Percentiles rank a stretch among this genome's conserved stretches.
Conservation (phyloP, 2,329 filamentous ascomycete species). For the Fusarium hostae region DNA sequence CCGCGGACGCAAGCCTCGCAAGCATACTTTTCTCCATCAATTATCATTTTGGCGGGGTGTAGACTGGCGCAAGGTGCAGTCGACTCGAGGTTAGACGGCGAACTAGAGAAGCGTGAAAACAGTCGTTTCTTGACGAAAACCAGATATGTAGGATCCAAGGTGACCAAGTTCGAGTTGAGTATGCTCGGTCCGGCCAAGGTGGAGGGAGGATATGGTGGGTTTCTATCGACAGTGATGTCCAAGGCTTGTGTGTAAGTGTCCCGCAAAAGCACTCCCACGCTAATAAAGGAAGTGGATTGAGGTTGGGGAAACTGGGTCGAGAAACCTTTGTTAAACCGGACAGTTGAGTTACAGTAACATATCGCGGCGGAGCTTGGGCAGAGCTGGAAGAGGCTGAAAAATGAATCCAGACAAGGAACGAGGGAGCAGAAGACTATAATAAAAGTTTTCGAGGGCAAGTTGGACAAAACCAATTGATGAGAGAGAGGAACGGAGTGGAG, state of each 20-base stretch:
- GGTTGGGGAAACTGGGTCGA: conserved; percentile 36
- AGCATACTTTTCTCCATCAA: conserved; percentile 96
- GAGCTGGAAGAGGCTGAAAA: conserved; percentile 44
- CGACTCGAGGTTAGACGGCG: conserved; percentile 8
- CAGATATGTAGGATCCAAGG: conserved; percentile 10
- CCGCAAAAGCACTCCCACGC: conserved; percentile 34
- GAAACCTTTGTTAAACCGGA: conserved; percentile 38
- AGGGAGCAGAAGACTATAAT: conserved; percentile 42
- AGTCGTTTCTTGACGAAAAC: conserved; percentile 5
- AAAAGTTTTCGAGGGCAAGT: conserved; percentile 48
- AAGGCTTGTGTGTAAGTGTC: conserved; percentile 39
- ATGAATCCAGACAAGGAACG: conserved; percentile 27
- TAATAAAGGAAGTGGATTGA: conserved; percentile 40
- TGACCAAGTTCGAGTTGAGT: conserved; percentile 18
- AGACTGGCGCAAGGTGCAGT: conserved; percentile 17
- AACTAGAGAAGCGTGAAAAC: conserved; percentile 5
- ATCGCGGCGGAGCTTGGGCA: conserved; percentile 39
- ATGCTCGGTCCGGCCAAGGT: conserved; percentile 15
- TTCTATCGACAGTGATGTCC: conserved; percentile 28
- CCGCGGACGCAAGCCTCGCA: conserved; percentile 98
- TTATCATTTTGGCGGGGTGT: conserved; percentile 69
- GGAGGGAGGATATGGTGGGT: conserved; percentile 28
- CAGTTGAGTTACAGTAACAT: conserved; percentile 44
- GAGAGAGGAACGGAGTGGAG: conserved; percentile 45
- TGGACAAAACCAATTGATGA: conserved; percentile 47